Conservation (phyloP, 2,329 filamentous ascomycete species). For the Cladosporium oxysporum region DNA sequence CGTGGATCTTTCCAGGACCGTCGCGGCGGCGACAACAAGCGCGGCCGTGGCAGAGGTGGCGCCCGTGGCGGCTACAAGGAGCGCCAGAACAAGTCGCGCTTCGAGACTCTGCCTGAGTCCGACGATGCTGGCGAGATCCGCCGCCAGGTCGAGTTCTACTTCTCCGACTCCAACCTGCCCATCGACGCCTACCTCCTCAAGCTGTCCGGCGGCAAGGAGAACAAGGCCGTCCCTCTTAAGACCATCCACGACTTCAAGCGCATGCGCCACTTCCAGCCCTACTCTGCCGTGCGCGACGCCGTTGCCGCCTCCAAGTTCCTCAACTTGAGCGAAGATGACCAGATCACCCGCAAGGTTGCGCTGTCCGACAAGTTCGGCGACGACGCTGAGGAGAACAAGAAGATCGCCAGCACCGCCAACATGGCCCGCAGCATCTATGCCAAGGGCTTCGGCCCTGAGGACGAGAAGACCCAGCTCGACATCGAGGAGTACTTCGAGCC, state of each 20-base stretch:
- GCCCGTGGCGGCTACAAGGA: constrained; percentile 13
- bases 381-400: constrained; percentile 54
- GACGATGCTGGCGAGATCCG: constrained; percentile 80
- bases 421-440: constrained; percentile 81
- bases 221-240: constrained; percentile 77
- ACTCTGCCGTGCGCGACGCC: constrained; percentile 78
- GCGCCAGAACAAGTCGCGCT: constrained; percentile 29
- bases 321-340: constrained; percentile 69
- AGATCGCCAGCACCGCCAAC: constrained; percentile 62
- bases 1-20: constrained; percentile 21
- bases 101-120: constrained; percentile 62
- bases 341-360: constrained; percentile 76
- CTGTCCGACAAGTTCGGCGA: constrained; percentile 54
- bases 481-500: constrained; percentile 88
- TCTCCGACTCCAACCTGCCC: constrained; percentile 86
- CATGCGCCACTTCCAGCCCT: constrained; percentile 92
- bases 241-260: constrained; percentile 86
- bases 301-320: constrained; percentile 75
- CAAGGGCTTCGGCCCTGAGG: constrained; percentile 89
- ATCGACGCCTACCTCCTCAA: constrained; percentile 85
- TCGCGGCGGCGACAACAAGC: constrained; percentile 19
- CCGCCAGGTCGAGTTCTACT: constrained; percentile 95
- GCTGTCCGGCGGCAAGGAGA: constrained; percentile 73
- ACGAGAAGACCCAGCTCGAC: constrained; percentile 84
- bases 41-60: constrained; percentile 15